Evolutionary conservation across 1,284 basidiomycete species (phyloP).

Genomic region (Cystobasidiaceae sp.): DNA sequence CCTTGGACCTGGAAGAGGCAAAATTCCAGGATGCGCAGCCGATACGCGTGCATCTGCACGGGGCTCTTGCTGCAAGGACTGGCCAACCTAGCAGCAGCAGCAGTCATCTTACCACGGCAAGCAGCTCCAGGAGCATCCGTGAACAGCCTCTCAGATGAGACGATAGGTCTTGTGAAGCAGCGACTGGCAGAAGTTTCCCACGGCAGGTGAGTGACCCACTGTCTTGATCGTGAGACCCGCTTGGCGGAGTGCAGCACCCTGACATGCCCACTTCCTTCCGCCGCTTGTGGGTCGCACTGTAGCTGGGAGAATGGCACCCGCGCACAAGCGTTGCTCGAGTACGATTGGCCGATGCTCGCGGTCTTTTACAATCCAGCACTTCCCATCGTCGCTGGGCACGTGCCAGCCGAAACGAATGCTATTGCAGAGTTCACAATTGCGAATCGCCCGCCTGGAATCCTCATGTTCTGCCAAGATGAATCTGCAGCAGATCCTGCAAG

Average conservation of each 20-base stretch:
- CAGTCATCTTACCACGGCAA: not conserved
- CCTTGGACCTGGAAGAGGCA: no score
- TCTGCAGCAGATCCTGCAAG: constrained; percentile 76
- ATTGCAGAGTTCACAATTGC: constrained; percentile 25
- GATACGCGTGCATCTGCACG: no score
- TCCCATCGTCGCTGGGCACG: constrained; percentile 28
- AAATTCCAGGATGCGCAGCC: no score
- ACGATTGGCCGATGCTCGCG: constrained; percentile 59
- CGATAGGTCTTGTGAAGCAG: constrained; percentile 16
- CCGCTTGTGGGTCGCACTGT: no score
- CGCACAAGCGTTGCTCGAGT: constrained; percentile 64
- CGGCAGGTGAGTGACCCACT: constrained; percentile 17
- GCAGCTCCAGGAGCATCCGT: not conserved
- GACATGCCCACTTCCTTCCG: no score
- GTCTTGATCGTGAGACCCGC: no score
- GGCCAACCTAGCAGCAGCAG: not conserved
- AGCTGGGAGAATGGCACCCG: constrained; percentile 80
- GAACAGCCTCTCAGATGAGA: constrained; percentile 8
- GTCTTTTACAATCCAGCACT: constrained; percentile 53
- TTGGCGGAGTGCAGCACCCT: no score
- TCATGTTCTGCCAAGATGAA: constrained; percentile 50
- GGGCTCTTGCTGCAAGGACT: constrained; percentile 1
- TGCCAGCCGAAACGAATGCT: constrained; percentile 22
- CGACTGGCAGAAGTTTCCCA: not conserved
- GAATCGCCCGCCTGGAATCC: not conserved